These are phyloP conservation scores for Komagataella pseudopastoris DNA, from an alignment of 805 yeast species.

Conservation along the genomic window DNA sequence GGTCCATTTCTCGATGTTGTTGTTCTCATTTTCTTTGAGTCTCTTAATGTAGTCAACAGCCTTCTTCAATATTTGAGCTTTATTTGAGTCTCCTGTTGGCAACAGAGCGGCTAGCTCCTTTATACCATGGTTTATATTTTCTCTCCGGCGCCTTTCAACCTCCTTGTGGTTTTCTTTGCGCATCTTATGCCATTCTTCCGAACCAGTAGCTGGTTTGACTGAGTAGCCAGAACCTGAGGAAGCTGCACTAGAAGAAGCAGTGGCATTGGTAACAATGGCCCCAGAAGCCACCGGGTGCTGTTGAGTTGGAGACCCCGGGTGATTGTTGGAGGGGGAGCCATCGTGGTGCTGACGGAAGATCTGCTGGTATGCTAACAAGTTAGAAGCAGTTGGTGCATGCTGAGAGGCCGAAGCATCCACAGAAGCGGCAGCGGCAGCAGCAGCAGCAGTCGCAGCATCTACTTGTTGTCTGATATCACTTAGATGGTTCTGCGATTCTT, in stretches of 20 bases:
- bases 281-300: neutral
- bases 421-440: neutral
- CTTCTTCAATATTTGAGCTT: conserved; percentile 76
- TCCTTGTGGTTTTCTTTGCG: conserved; percentile 90
- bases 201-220: conserved; percentile 51
- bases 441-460: neutral
- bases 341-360: neutral
- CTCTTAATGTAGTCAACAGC: conserved; percentile 87
- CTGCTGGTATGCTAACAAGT: neutral
- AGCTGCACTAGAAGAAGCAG: neutral
- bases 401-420: neutral
- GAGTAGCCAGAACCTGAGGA: neutral
- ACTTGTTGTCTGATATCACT: neutral
- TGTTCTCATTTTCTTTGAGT: conserved; percentile 79
- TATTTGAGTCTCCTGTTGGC: conserved; percentile 78
- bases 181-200: conserved; percentile 72
- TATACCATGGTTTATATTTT: conserved; percentile 79
- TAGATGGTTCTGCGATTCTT: neutral
- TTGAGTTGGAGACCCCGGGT: neutral
- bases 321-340: neutral
- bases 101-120: conserved; percentile 63
- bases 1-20: conserved; percentile 89
- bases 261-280: neutral
- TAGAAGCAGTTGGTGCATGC: neutral
- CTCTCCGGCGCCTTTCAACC: conserved; percentile 88